Evolutionary conservation across 2,329 filamentous ascomycete species (phyloP).

Genomic region (Calonectria hongkongensis): DNA sequence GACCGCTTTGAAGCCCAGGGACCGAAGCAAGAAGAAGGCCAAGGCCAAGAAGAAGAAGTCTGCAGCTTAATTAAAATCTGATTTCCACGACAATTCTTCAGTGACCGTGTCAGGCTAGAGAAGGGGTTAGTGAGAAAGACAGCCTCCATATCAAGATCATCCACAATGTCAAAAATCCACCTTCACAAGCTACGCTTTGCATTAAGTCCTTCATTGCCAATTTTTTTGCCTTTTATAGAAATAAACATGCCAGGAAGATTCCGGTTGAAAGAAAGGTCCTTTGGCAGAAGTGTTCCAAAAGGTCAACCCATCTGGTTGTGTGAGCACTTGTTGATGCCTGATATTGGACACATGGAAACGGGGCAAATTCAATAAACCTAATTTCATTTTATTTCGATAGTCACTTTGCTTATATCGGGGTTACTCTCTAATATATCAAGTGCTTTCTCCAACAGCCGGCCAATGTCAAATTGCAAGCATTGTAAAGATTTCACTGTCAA

Average conservation of each 20-base stretch:
- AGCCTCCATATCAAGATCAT: constrained; percentile 26
- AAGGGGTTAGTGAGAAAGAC: not conserved
- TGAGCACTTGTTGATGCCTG: no score
- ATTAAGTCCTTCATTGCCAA: not conserved
- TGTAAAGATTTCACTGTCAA: no score
- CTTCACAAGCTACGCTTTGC: not conserved
- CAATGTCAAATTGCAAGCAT: no score
- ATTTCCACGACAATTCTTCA: not conserved
- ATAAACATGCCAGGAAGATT: no score
- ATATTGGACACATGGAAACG: no score
- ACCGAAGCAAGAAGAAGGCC: constrained; percentile 90
- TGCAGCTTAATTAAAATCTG: constrained; percentile 37
- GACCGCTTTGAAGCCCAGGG: constrained; percentile 92
- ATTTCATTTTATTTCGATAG: no score
- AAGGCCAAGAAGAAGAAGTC: constrained; percentile 83
- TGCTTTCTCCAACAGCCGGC: no score
- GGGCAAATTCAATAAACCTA: no score
- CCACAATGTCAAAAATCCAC: not conserved
- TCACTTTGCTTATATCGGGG: no score
- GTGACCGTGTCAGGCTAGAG: not conserved
- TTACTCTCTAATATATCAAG: no score
- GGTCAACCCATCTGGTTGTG: not conserved
- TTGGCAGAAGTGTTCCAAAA: not conserved
- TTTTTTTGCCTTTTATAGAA: no score
- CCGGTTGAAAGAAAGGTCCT: no score